These are phyloP conservation scores for Penicillium sp. DNA, from an alignment of 2,329 filamentous ascomycete species.

Conservation along the genomic window DNA sequence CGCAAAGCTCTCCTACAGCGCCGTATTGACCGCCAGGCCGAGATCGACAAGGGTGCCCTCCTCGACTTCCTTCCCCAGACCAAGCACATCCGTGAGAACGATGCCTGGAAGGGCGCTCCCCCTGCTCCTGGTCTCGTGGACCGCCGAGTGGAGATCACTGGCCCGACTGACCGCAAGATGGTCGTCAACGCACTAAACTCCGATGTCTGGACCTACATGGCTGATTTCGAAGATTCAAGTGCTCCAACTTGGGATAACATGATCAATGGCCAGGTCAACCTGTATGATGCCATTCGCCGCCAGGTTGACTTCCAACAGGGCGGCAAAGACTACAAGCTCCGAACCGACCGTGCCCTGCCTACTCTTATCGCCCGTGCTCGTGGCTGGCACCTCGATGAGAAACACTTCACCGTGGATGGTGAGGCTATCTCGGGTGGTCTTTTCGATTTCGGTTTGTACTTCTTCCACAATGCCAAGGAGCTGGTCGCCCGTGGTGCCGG, in stretches of 20 bases:
- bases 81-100: conserved; percentile 88
- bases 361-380: conserved; percentile 92
- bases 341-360: conserved; percentile 80
- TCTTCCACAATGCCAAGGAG: conserved; percentile 96
- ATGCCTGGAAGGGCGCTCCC: conserved; percentile 87
- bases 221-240: conserved; percentile 95
- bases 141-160: conserved; percentile 93
- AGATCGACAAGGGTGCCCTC: conserved; percentile 84
- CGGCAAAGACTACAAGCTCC: conserved; percentile 94
- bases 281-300: conserved; percentile 91
- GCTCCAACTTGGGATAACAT: conserved; percentile 99
- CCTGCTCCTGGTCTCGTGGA: conserved; percentile 92
- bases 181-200: conserved; percentile 96
- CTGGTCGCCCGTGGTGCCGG: conserved; percentile 78
- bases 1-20: conserved; percentile 87
- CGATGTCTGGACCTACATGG: conserved; percentile 98
- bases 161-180: conserved; percentile 98
- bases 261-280: conserved; percentile 96
- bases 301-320: conserved; percentile 97
- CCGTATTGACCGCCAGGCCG: conserved; percentile 80
- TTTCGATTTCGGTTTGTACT: conserved; percentile 98
- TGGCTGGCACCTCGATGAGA: conserved; percentile 98
- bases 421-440: conserved; percentile 89
- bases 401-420: conserved; percentile 93
- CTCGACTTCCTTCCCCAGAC: conserved; percentile 97